Evolutionary conservation across 345 rosid species (phyloP).

Genomic region (Laguncularia racemosa): DNA sequence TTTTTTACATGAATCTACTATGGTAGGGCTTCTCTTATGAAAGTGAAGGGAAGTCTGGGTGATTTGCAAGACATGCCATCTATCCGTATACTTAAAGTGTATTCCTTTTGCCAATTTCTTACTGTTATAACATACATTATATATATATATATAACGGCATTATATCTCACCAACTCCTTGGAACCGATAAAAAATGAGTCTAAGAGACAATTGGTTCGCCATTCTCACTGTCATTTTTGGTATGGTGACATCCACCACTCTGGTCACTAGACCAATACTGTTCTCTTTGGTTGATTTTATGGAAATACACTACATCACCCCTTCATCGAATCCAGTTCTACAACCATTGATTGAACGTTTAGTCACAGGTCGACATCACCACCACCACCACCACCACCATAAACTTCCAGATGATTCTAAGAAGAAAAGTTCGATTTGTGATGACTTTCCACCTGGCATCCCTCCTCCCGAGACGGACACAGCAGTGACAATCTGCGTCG

Average conservation of each 20-base stretch:
- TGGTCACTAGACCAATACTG: conserved; percentile 14
- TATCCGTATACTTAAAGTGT: conserved; percentile 72
- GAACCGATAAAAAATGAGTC: conserved; percentile 21
- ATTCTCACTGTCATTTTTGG: conserved; percentile 34
- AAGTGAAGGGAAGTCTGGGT: conserved; percentile 20
- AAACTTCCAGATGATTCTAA: conserved; percentile 15
- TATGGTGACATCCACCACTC: conserved; percentile 24
- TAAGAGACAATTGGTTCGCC: conserved; percentile 21
- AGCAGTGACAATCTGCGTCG: conserved; percentile 61
- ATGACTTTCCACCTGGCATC: conserved; percentile 52
- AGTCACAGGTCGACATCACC: background rate
- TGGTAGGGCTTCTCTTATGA: too few species aligned
- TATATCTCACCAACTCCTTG: conserved; percentile 7
- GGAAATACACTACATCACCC: too few species aligned
- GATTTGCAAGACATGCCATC: conserved; percentile 87
- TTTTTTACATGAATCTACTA: too few species aligned
- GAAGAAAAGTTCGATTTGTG: conserved; percentile 41
- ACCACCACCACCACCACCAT: conserved; percentile 11
- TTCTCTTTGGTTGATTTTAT: conserved; percentile 9
- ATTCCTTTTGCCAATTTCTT: conserved; percentile 17
- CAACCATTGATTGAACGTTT: conserved; percentile 11
- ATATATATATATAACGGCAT: background rate
- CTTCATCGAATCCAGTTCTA: background rate
- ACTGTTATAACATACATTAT: background rate
- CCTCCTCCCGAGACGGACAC: conserved; percentile 72